Evolutionary conservation across 176 grass and related monocot genomes (phyloP).

Genomic region (Leersia perrieri): DNA sequence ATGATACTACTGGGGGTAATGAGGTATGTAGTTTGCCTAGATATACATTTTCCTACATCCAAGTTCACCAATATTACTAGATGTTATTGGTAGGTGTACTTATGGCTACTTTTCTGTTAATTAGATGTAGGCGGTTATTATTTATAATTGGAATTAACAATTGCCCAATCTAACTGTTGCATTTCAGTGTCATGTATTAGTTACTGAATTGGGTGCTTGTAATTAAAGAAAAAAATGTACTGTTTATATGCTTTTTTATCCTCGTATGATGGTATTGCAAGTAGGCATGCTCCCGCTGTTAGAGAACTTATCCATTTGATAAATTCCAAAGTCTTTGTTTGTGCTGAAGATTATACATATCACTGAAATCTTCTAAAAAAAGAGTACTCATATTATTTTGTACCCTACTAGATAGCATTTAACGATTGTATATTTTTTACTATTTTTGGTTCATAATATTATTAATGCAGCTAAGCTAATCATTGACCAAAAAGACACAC

Average conservation of each 20-base stretch:
- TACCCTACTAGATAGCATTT: not conserved
- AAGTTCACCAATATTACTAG: slow-evolving; percentile 10
- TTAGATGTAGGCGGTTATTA: not conserved
- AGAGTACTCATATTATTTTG: not conserved
- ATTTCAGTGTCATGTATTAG: not conserved
- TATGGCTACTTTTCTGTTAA: not conserved
- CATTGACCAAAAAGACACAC: not conserved
- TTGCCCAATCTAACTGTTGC: not conserved
- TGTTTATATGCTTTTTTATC: not conserved
- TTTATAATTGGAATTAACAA: not conserved
- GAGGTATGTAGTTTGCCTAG: slow-evolving; percentile 44
- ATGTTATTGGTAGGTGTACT: slow-evolving; percentile 1
- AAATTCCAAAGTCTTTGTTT: slow-evolving; percentile 7
- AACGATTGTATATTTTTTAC: not conserved
- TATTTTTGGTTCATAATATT: not conserved
- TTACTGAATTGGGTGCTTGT: not conserved
- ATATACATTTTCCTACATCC: slow-evolving; percentile 11
- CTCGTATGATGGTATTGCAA: not conserved
- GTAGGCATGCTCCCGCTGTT: not conserved
- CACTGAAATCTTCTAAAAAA: not conserved
- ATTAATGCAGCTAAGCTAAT: not conserved
- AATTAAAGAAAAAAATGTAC: slow-evolving; percentile 3
- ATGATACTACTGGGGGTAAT: slow-evolving; percentile 95
- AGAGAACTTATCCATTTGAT: not conserved
- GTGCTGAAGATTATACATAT: not conserved